Percentiles rank a stretch among this genome's conserved stretches.
These are phyloP conservation scores for Cercophora sp. DNA, from an alignment of 495 filamentous ascomycete genomes.

Conservation along the genomic window DNA sequence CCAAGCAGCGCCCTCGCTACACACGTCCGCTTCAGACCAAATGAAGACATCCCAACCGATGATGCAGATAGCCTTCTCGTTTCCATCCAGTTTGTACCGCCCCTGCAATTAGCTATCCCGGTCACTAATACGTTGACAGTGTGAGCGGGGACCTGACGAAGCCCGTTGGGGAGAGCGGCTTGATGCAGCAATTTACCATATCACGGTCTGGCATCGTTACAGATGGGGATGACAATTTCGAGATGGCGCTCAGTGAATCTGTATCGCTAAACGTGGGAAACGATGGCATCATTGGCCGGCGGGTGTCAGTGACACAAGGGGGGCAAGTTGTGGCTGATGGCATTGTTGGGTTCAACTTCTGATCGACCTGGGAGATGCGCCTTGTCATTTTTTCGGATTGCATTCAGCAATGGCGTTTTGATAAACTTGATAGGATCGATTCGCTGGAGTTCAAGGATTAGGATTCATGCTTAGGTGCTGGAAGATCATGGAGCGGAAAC, in stretches of 20 bases:
- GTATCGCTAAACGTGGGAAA: constrained; percentile 38
- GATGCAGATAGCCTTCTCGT: constrained; percentile 18
- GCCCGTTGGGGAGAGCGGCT: constrained; percentile 29
- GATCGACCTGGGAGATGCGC: not conserved
- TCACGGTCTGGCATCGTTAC: not conserved
- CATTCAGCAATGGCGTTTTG: not conserved
- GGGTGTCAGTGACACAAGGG: constrained; percentile 36
- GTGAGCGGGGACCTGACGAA: constrained; percentile 36
- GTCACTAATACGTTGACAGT: constrained; percentile 16
- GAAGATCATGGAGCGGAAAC: too few relatives aligned
- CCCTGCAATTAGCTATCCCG: not conserved
- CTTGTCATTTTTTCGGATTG: not conserved
- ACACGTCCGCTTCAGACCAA: constrained; percentile 23
- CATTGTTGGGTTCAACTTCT: constrained; percentile 45
- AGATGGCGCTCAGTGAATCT: constrained; percentile 30
- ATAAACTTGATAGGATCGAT: too few relatives aligned
- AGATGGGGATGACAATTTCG: constrained; percentile 15
- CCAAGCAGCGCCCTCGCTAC: constrained; percentile 26
- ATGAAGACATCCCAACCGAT: not conserved
- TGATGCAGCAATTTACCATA: constrained; percentile 32
- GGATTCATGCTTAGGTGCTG: too few relatives aligned
- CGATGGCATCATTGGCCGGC: constrained; percentile 45
- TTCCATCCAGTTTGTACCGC: constrained; percentile 26
- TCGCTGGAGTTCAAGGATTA: too few relatives aligned
- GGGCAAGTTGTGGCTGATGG: constrained; percentile 37